These are phyloP conservation scores for Suillus fuscotomentosus DNA, from an alignment of 768 basidiomycete genomes.

Conservation along the genomic window DNA sequence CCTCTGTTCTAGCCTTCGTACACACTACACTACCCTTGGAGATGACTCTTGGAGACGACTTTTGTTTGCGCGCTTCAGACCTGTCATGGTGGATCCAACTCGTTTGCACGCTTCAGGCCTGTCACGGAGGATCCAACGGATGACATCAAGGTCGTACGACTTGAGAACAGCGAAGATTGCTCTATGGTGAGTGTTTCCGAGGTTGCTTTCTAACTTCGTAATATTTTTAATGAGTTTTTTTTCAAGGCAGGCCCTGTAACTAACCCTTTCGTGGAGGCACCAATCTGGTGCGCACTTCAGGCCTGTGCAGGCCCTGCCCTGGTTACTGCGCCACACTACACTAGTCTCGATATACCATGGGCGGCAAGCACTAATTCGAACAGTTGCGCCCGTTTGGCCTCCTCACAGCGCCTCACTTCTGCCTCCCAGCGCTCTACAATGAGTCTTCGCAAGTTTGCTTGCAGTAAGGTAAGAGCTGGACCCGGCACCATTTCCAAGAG, in stretches of 20 bases:
- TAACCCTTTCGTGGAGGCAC: too few relatives aligned
- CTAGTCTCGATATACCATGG: not conserved
- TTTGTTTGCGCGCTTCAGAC: too few relatives aligned
- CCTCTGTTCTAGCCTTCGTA: too few relatives aligned
- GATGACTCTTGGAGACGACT: too few relatives aligned
- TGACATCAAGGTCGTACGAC: too few relatives aligned
- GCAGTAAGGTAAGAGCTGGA: not conserved
- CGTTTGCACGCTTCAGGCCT: too few relatives aligned
- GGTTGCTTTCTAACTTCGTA: not conserved
- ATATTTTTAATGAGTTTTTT: not conserved
- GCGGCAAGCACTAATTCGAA: not conserved
- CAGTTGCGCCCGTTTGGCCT: not conserved
- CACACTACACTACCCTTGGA: too few relatives aligned
- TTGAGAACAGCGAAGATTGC: too few relatives aligned
- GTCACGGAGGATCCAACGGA: too few relatives aligned
- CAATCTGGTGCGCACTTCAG: too few relatives aligned
- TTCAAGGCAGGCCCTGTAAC: not conserved
- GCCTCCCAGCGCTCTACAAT: not conserved
- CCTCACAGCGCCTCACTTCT: not conserved
- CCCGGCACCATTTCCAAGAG: not conserved
- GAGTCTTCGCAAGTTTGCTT: not conserved
- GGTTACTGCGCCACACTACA: not conserved
- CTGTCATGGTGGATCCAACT: too few relatives aligned
- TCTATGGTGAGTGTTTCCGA: not conserved
- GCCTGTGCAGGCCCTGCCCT: not conserved